These are phyloP conservation scores for Logfia minima DNA, from an alignment of 129 eudicot genomes.

Conservation along the genomic window DNA sequence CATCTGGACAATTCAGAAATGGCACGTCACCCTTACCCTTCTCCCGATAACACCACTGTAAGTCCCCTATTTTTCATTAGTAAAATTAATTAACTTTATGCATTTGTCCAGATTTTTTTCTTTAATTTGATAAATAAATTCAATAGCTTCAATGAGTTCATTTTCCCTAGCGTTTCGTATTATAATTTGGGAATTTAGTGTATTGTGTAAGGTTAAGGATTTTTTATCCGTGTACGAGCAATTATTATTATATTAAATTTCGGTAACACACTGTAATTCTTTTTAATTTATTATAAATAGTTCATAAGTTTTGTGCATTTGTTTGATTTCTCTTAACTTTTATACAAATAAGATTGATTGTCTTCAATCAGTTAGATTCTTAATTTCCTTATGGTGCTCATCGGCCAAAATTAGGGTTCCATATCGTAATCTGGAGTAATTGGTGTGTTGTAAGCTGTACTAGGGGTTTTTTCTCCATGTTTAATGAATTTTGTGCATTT, in stretches of 20 bases:
- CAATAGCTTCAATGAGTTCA: not conserved
- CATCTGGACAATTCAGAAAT: constrained; percentile 46
- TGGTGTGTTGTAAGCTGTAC: not conserved
- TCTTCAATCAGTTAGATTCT: constrained; percentile 7
- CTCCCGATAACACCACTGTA: constrained; percentile 62
- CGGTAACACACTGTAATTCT: not conserved
- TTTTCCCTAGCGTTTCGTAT: not conserved
- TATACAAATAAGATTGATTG: not conserved
- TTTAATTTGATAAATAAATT: not conserved
- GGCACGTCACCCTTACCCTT: constrained; percentile 72
- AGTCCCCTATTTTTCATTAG: not conserved
- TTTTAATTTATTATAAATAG: too few relatives aligned
- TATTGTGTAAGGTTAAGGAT: not conserved
- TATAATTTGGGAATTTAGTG: not conserved
- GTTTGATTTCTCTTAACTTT: too few relatives aligned
- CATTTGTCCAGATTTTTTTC: not conserved
- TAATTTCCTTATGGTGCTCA: not conserved
- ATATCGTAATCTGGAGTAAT: not conserved
- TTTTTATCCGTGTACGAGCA: too few relatives aligned
- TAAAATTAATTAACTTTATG: not conserved
- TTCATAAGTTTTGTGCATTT: not conserved
- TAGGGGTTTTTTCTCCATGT: too few relatives aligned
- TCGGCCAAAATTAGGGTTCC: not conserved
- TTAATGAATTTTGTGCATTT: too few relatives aligned
- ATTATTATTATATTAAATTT: too few relatives aligned